A percentile compares a stretch with the other conserved stretches of the same genome.
Evolutionary conservation across 371 early-diverging fungal genomes (phyloP).

Genomic region (Saksenaea vasiformis): DNA sequence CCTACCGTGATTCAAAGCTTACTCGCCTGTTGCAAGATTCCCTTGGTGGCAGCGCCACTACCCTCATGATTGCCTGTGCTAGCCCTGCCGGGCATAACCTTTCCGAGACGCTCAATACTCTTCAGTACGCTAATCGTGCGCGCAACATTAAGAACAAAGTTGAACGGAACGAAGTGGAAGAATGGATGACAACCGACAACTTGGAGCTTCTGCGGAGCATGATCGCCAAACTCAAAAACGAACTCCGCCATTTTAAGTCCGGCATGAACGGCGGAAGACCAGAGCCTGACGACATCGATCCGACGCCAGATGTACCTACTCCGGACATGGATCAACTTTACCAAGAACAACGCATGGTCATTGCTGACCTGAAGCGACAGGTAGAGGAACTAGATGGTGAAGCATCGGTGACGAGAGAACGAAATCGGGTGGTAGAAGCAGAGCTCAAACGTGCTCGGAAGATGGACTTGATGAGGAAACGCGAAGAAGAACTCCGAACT

Average conservation of each 20-base stretch:
- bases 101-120: constrained; percentile 90
- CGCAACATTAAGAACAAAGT: constrained; percentile 85
- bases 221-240: constrained; percentile 57
- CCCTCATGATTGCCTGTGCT: constrained; percentile 94
- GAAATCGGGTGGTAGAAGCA: constrained; percentile 38
- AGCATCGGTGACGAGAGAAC: constrained; percentile 36
- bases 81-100: constrained; percentile 79
- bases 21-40: constrained; percentile 97
- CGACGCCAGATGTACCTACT: constrained; percentile 11
- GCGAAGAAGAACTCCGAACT: constrained; percentile 12
- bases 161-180: constrained; percentile 69
- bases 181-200: constrained; percentile 66
- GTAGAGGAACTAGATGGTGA: constrained; percentile 46
- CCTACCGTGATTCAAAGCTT: constrained; percentile 98
- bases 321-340: constrained; percentile 31
- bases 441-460: constrained; percentile 34
- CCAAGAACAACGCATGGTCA: constrained; percentile 35
- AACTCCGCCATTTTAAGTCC: constrained; percentile 47
- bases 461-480: constrained; percentile 8
- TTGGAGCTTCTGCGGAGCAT: constrained; percentile 55
- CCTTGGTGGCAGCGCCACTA: constrained; percentile 90
- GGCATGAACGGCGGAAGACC: not conserved
- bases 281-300: constrained; percentile 5
- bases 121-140: constrained; percentile 90
- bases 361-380: constrained; percentile 46